Base-by-base conservation (phyloP, 1,284 basidiomycete species). In the Cyathus olla region DNA sequence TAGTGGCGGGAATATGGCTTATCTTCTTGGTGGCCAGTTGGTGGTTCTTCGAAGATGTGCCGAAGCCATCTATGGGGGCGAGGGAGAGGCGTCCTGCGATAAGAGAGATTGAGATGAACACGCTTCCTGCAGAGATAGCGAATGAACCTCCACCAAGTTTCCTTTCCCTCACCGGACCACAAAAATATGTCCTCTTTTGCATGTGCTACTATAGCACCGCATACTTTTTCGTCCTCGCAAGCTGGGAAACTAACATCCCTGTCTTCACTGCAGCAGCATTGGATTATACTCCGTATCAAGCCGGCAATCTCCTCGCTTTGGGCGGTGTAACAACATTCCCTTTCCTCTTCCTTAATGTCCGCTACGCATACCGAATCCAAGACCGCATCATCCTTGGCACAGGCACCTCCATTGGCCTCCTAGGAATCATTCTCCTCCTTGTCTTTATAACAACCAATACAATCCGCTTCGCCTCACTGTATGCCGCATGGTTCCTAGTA, bases 201-300 rank as follows among this genome's bases (percentile, higher is more conserved):
- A 91, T 91, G 88, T 90, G 87, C 69, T 91, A 89, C 87, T 88
- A 86, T 66, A 84, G 89, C 47, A 90, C 91, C 88, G 84, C 87
- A 11, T 90, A 86, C 72, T 92, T 92, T 80, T 90, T 91, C 76
- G 83, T 91, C 68, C 85, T 92, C 56, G 89, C 88, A 19, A 85
- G 85, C n/a, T 92, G 90, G 90, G 90, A 93, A 70, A 80, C 87
- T 40, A 92, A 91, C 73, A 85, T 92, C 58, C 90, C 91, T 28
- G 83, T 92, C 59, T 91, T 87, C 72, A 85, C 86, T 47, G 84
- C 85, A 29, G 63, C 73, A 9, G 63, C 65, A 10, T 85, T 92
- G 72, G 71, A 80, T 64, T 90, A 86, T 80, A 84, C 85, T 2
- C 90, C 90, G 0, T 90, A 85, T 68, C 79, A 83, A 10, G 87